Evolutionary conservation across 148 eudicot genomes (phyloP).

Genomic region (Dianthus caryophyllus): DNA sequence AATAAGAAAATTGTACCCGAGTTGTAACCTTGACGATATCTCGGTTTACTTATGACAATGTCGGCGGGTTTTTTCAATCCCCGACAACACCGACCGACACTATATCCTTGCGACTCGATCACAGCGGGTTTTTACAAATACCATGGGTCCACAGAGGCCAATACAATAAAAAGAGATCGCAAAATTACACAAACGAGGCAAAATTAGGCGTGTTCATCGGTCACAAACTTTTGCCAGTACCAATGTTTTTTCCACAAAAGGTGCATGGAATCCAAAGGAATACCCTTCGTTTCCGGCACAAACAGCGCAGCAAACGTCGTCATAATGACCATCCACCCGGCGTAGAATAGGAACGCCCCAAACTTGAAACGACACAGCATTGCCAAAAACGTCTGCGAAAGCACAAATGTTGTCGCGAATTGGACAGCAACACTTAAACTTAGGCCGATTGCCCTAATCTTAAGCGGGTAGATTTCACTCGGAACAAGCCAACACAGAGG

Average conservation of each 20-base stretch:
- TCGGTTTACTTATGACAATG: too few species aligned
- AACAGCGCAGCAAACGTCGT: constrained; percentile 44
- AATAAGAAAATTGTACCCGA: background rate
- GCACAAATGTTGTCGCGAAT: constrained; percentile 43
- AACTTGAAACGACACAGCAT: constrained; percentile 60
- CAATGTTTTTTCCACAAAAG: constrained; percentile 58
- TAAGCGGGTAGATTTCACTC: constrained; percentile 57
- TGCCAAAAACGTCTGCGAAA: constrained; percentile 55
- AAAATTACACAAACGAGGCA: background rate
- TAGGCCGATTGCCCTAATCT: constrained; percentile 46
- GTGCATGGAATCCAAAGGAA: constrained; percentile 49
- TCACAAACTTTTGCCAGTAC: constrained; percentile 55
- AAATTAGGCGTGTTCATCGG: constrained; percentile 20
- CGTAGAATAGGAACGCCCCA: constrained; percentile 50
- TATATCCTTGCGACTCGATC: background rate
- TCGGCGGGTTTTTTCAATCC: too few species aligned
- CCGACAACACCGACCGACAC: too few species aligned
- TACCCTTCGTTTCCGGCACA: constrained; percentile 57
- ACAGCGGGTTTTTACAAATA: too few species aligned
- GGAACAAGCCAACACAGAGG: constrained; percentile 54
- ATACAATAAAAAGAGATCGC: background rate
- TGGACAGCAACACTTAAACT: constrained; percentile 44
- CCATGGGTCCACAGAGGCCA: background rate
- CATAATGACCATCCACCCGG: constrained; percentile 49
- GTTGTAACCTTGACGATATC: background rate